phyloP scores from a whole-genome alignment of 2,329 filamentous ascomycete species.

The Ploettnerulaceae sp. region DNA sequence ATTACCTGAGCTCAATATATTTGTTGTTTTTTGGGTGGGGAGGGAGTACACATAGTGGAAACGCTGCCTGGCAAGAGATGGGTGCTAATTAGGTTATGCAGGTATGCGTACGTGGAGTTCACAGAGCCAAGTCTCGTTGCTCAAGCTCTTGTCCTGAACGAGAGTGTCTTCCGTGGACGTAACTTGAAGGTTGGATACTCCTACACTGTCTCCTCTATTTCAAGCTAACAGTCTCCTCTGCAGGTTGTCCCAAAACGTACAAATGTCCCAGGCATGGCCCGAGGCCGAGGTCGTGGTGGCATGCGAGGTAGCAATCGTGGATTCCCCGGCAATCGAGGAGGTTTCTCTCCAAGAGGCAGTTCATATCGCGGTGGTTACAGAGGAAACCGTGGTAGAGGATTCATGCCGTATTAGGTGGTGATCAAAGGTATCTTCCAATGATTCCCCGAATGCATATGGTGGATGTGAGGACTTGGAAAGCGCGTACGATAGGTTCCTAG shows the following conservation, averaged over 20 bases:
- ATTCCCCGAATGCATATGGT: not conserved
- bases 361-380: constrained; percentile 58
- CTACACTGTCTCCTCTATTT: not conserved
- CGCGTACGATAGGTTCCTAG: constrained; percentile 17
- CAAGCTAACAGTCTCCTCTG: constrained; percentile 8
- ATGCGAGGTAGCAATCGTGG: constrained; percentile 53
- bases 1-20: not conserved
- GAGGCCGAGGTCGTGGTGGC: constrained; percentile 60
- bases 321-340: constrained; percentile 36
- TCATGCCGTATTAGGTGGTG: constrained; percentile 51
- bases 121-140: constrained; percentile 89
- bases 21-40: not conserved
- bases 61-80: constrained; percentile 57
- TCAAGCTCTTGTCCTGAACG: constrained; percentile 90
- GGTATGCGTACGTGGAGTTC: constrained; percentile 98
- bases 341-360: constrained; percentile 36
- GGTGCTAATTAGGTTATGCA: constrained; percentile 44
- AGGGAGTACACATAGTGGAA: constrained; percentile 21
- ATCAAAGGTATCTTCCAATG: not conserved
- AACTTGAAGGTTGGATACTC: constrained; percentile 75
- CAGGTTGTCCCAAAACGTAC: constrained; percentile 88
- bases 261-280: constrained; percentile 90
- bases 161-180: constrained; percentile 90
- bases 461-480: constrained; percentile 17
- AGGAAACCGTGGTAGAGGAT: constrained; percentile 59